Conservation (phyloP, 129 eudicot genomes). For the Flaveria trinervia region DNA sequence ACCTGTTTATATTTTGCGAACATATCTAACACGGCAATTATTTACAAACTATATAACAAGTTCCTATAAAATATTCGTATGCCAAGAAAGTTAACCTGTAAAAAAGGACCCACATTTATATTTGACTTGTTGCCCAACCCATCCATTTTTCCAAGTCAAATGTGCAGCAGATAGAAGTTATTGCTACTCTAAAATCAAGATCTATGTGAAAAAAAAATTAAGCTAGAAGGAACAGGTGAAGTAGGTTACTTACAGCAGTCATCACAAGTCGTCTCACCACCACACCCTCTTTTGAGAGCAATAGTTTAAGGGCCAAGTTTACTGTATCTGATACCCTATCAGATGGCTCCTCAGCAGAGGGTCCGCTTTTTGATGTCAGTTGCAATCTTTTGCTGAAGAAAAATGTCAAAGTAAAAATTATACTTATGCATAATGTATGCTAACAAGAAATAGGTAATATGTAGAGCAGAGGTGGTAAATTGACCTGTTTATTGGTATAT, state of each 20-base stretch:
- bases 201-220: neutral
- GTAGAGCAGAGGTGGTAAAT: neutral
- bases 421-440: conserved; percentile 19
- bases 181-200: conserved; percentile 11
- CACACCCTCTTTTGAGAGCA: conserved; percentile 79
- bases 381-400: conserved; percentile 63
- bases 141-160: neutral
- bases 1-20: neutral
- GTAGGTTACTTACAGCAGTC: conserved; percentile 75
- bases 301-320: conserved; percentile 63
- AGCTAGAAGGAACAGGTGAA: neutral
- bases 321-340: conserved; percentile 49
- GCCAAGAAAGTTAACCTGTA: neutral
- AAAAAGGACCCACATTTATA: neutral
- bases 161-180: neutral
- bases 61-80: neutral
- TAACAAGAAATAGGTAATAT: neutral
- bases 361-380: conserved; percentile 35
- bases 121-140: neutral
- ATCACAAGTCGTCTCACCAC: conserved; percentile 86
- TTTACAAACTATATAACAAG: neutral
- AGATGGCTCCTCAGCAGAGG: conserved; percentile 39
- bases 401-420: conserved; percentile 27
- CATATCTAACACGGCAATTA: neutral
- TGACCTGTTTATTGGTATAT: neutral